Conservation (phyloP, 805 yeast genomes). For the Candida sithepensis region DNA sequence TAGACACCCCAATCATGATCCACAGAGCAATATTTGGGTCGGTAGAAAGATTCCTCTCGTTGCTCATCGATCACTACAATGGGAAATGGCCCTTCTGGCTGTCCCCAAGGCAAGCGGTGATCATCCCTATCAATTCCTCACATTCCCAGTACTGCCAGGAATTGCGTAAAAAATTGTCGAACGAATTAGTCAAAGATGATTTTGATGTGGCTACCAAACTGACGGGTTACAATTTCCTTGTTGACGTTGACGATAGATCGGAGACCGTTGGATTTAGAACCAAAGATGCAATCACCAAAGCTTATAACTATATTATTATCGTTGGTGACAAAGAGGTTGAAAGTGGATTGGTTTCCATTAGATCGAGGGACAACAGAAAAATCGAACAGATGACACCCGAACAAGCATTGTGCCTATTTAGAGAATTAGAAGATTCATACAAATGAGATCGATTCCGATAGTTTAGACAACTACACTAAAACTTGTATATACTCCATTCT, state of each 20-base stretch:
- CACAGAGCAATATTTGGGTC: conserved; percentile 97
- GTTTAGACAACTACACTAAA: too few relatives aligned
- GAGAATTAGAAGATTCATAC: conserved; percentile 47
- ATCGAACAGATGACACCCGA: conserved; percentile 42
- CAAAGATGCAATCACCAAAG: conserved; percentile 70
- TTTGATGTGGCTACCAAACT: conserved; percentile 47
- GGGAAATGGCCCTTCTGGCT: conserved; percentile 99
- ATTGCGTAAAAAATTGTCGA: conserved; percentile 44
- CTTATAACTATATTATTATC: conserved; percentile 76
- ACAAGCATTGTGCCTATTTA: conserved; percentile 52
- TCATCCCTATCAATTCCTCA: conserved; percentile 71
- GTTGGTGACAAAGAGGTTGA: conserved; percentile 83
- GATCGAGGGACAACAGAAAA: conserved; percentile 51
- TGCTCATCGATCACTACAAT: conserved; percentile 80
- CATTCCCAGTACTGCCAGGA: conserved; percentile 54
- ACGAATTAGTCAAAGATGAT: conserved; percentile 35
- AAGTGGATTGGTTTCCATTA: conserved; percentile 55
- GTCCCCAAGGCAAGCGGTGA: conserved; percentile 83
- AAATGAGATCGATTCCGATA: conserved; percentile 29
- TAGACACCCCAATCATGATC: conserved; percentile 82
- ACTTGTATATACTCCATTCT: too few relatives aligned
- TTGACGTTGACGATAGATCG: conserved; percentile 69
- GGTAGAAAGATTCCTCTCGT: conserved; percentile 86
- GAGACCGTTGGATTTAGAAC: conserved; percentile 81
- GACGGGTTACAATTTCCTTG: conserved; percentile 58